These are phyloP conservation scores for Phyllosticta citrichinensis DNA, from an alignment of 2,329 filamentous ascomycete genomes.

Conservation along the genomic window DNA sequence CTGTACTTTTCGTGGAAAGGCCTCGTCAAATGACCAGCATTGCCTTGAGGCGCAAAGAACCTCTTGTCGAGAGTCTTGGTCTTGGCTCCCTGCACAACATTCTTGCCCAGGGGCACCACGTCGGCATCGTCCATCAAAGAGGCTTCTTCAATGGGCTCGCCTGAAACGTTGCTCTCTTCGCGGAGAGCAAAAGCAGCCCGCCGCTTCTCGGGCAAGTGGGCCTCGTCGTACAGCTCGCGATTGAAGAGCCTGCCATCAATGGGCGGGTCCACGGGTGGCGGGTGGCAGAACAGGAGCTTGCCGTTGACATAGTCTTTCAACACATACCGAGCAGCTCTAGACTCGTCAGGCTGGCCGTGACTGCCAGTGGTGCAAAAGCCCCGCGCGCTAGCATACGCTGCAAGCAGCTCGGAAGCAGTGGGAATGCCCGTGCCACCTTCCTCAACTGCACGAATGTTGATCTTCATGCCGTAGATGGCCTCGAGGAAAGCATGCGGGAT, in stretches of 20 bases:
- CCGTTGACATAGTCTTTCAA: conserved; percentile 97
- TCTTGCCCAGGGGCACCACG: conserved; percentile 28
- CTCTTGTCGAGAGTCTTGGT: conserved; percentile 69
- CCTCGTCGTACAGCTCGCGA: conserved; percentile 72
- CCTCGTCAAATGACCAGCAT: conserved; percentile 57
- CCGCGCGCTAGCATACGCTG: conserved; percentile 76
- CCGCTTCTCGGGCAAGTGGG: conserved; percentile 73
- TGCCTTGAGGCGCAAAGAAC: conserved; percentile 68
- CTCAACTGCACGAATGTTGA: conserved; percentile 67
- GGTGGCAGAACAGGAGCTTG: conserved; percentile 85
- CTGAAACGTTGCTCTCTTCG: conserved; percentile 25
- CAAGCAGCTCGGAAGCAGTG: conserved; percentile 74
- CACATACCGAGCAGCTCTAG: conserved; percentile 76
- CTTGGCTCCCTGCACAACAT: conserved; percentile 52
- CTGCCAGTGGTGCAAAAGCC: conserved; percentile 79
- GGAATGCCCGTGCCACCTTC: conserved; percentile 87
- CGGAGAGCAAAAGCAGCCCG: conserved; percentile 52
- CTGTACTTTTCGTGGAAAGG: conserved; percentile 89
- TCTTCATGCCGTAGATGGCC: conserved; percentile 87
- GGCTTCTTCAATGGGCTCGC: conserved; percentile 30
- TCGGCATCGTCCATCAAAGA: conserved; percentile 42
- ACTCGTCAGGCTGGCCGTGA: conserved; percentile 88
- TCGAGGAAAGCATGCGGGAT: conserved; percentile 86
- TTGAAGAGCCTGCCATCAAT: conserved; percentile 75
- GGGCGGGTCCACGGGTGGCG: conserved; percentile 58